A percentile compares a stretch with the other conserved stretches of the same genome.
phyloP scores from a whole-genome alignment of 257 asterid species.

The Solanum virginianum region DNA sequence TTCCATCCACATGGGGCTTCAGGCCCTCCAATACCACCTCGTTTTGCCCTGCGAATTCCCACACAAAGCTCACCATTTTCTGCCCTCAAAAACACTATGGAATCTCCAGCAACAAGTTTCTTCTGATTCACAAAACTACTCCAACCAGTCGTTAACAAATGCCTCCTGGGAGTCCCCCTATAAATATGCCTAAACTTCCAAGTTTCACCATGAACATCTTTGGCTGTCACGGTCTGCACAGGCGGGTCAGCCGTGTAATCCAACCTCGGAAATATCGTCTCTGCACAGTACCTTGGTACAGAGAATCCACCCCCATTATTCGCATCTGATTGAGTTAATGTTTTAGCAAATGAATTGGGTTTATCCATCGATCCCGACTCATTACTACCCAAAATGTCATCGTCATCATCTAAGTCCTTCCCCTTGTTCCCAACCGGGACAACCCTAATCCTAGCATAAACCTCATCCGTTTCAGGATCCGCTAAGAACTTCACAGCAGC shows the following conservation, averaged over 20 bases:
- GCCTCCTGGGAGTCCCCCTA: slow-evolving; percentile 61
- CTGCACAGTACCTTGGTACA: slow-evolving; percentile 55
- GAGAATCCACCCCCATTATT: slow-evolving; percentile 61
- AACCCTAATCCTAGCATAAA: slow-evolving; percentile 26
- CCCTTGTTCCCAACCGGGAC: slow-evolving; percentile 22
- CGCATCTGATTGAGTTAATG: slow-evolving; percentile 54
- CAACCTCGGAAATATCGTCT: slow-evolving; percentile 43
- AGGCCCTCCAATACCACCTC: slow-evolving; percentile 30
- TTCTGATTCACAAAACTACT: slow-evolving; percentile 59
- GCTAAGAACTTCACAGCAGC: slow-evolving; percentile 40
- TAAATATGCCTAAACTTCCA: slow-evolving; percentile 69
- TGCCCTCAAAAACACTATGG: slow-evolving; percentile 43
- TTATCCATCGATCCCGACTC: slow-evolving; percentile 24
- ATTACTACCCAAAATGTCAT: slow-evolving; percentile 3
- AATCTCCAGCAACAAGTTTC: slow-evolving; percentile 61
- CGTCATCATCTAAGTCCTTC: slow-evolving; percentile 10
- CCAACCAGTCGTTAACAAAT: slow-evolving; percentile 66
- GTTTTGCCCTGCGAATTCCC: slow-evolving; percentile 52
- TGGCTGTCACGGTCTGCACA: slow-evolving; percentile 38
- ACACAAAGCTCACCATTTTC: slow-evolving; percentile 44
- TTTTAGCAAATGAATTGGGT: slow-evolving; percentile 42
- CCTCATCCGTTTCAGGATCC: slow-evolving; percentile 44
- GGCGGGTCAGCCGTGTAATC: slow-evolving; percentile 49
- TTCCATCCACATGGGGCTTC: slow-evolving; percentile 36
- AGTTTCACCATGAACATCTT: slow-evolving; percentile 45